Percentiles rank a stretch among this genome's conserved stretches.
These are phyloP conservation scores for Talaromyces nanjingensis DNA, from an alignment of 495 filamentous ascomycete species.

Conservation along the genomic window DNA sequence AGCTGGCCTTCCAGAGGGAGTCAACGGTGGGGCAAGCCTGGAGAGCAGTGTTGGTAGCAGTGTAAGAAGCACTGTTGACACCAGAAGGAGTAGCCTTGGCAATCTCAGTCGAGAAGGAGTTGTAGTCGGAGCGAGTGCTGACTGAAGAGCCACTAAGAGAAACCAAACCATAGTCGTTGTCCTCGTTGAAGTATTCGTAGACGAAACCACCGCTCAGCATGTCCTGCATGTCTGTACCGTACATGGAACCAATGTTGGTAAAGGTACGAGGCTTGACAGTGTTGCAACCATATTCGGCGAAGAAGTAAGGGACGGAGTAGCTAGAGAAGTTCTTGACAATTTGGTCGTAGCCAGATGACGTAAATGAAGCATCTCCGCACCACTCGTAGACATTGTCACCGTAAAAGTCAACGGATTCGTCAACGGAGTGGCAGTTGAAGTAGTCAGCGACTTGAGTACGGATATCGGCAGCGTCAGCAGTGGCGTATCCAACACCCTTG, in stretches of 20 bases:
- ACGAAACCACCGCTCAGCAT: conserved; percentile 94
- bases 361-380: conserved; percentile 70
- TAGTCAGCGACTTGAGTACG: conserved; percentile 74
- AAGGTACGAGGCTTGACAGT: conserved; percentile 65
- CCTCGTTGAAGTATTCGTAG: conserved; percentile 95
- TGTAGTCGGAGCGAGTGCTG: conserved; percentile 65
- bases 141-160: conserved; percentile 51
- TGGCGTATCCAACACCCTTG: conserved; percentile 84
- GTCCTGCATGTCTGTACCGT: conserved; percentile 66
- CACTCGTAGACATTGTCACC: conserved; percentile 99
- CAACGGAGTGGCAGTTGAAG: conserved; percentile 75
- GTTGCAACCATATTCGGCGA: conserved; percentile 98
- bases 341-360: conserved; percentile 65
- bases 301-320: conserved; percentile 91
- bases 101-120: conserved; percentile 63
- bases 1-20: conserved; percentile 61
- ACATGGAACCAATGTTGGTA: conserved; percentile 81
- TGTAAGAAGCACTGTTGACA: conserved; percentile 60
- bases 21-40: conserved; percentile 62
- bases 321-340: conserved; percentile 76
- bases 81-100: conserved; percentile 58
- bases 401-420: conserved; percentile 82
- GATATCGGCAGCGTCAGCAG: conserved; percentile 80
- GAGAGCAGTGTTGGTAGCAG: conserved; percentile 67
- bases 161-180: conserved; percentile 85